phyloP scores from a whole-genome alignment of 2,329 filamentous ascomycete genomes.

The Cordyceps tenuipes region DNA sequence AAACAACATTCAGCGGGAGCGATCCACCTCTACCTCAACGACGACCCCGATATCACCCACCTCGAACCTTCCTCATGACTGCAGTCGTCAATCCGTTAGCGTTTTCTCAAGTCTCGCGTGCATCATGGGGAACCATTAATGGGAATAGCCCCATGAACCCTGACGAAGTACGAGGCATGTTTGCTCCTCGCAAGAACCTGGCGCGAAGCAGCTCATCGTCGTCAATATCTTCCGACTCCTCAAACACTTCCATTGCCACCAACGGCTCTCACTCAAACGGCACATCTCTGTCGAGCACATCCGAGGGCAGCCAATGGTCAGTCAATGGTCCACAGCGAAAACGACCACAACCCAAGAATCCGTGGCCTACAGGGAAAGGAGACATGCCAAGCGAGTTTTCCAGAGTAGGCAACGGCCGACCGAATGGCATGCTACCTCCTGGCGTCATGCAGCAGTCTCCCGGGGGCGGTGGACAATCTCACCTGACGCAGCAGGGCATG shows the following conservation, averaged over 20 bases:
- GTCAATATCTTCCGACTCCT: constrained; percentile 62
- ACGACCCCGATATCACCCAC: constrained; percentile 15
- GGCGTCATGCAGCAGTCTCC: constrained; percentile 24
- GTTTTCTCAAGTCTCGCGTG: constrained; percentile 54
- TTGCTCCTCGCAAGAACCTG: constrained; percentile 78
- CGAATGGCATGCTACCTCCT: constrained; percentile 32
- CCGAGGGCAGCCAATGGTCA: constrained; percentile 44
- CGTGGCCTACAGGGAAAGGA: constrained; percentile 41
- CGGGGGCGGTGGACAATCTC: constrained; percentile 22
- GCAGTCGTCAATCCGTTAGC: constrained; percentile 58
- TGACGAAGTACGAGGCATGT: constrained; percentile 81
- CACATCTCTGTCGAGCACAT: constrained; percentile 36
- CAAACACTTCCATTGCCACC: constrained; percentile 55
- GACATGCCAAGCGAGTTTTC: constrained; percentile 41
- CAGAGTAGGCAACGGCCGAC: constrained; percentile 34
- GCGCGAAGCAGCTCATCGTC: constrained; percentile 88
- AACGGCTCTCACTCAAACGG: constrained; percentile 56
- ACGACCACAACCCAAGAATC: constrained; percentile 40
- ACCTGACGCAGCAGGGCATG: constrained; percentile 37
- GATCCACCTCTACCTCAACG: constrained; percentile 13
- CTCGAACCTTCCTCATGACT: constrained; percentile 47
- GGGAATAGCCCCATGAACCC: constrained; percentile 62
- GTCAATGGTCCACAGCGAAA: constrained; percentile 41
- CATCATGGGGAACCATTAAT: constrained; percentile 56
- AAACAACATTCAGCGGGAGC: constrained; percentile 3